These are phyloP conservation scores for Spongospora subterranea DNA, from an alignment of 208 protist species.

Conservation along the genomic window DNA sequence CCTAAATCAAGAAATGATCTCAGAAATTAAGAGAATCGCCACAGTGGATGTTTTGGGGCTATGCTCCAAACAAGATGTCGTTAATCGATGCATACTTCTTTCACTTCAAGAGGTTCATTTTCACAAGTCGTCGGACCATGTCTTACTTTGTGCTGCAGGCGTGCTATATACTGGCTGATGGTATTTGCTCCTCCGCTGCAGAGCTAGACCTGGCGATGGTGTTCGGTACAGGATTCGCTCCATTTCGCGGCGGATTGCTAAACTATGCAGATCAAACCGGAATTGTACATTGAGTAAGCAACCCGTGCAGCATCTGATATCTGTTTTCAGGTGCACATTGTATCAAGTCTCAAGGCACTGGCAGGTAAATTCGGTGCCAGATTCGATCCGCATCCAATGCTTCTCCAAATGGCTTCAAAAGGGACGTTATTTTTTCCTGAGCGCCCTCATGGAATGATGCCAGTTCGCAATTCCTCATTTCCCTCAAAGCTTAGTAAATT, in stretches of 20 bases:
- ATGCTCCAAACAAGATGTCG: not conserved
- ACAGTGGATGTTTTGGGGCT: not conserved
- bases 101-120: not conserved
- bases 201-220: constrained; percentile 45
- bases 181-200: not conserved
- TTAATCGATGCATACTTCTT: constrained; percentile 31
- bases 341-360: not conserved
- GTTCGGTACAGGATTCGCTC: constrained; percentile 27
- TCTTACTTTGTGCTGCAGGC: not conserved
- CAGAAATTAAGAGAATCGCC: not conserved
- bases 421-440: constrained; percentile 4
- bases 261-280: constrained; percentile 38
- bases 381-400: constrained; percentile 19
- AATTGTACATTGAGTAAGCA: not conserved
- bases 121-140: not conserved
- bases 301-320: not conserved
- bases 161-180: constrained; percentile 28
- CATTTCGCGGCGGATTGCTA: constrained; percentile 30
- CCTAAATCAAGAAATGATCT: not conserved
- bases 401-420: not conserved
- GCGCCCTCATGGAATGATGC: constrained; percentile 11
- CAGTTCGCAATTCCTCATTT: not conserved
- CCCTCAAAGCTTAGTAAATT: not conserved
- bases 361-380: not conserved
- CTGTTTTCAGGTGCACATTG: not conserved